Evolutionary conservation across 169 alveolate species (phyloP).

Genomic region (Eimeria sp.): DNA sequence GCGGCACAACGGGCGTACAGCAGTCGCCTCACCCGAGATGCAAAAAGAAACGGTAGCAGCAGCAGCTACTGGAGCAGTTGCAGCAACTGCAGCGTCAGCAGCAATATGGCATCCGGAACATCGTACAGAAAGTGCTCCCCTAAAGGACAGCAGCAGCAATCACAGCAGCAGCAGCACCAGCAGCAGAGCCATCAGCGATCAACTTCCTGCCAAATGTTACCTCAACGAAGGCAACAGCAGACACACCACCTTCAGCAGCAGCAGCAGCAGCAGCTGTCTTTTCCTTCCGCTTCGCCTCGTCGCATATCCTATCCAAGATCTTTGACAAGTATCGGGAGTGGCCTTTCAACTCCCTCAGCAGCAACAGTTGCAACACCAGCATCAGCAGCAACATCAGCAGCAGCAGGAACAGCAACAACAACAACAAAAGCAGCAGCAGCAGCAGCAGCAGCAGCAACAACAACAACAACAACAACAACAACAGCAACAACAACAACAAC

Average conservation of each 20-base stretch:
- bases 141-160: not conserved
- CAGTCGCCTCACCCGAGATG: no score
- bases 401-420: not conserved
- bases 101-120: not conserved
- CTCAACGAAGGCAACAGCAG: not conserved
- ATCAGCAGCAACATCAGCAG: not conserved
- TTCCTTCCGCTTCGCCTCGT: not conserved
- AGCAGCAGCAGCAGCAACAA: no score
- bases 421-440: no score
- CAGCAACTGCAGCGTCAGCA: not conserved
- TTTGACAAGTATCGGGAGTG: not conserved
- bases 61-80: no score
- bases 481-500: not conserved
- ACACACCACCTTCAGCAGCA: not conserved
- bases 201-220: no score
- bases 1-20: not conserved
- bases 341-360: not conserved
- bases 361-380: no score
- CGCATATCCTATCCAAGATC: not conserved
- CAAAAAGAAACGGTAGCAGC: no score
- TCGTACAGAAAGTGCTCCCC: not conserved
- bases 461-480: not conserved
- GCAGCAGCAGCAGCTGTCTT: not conserved
- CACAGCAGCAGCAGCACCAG: slow-evolving; percentile 4
- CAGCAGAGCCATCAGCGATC: not conserved